Evolutionary conservation across 768 basidiomycete genomes (phyloP), one percentile per base, ranked within the genome.

Genomic region (Agrocybe pediades): DNA sequence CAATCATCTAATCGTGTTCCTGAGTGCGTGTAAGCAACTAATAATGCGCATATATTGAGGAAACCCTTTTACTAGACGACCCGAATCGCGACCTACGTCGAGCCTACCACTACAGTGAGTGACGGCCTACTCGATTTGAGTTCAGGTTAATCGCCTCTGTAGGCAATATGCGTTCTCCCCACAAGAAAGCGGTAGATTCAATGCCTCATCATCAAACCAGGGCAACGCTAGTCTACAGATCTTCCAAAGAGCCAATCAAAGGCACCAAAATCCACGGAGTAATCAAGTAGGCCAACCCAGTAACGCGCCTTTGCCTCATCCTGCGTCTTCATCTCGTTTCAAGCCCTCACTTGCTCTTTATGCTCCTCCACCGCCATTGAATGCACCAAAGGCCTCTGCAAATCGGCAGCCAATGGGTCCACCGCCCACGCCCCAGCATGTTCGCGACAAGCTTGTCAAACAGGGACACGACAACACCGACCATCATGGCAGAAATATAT

Each of bases 101-200:
- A 79, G 77, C 61, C 73, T 75, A 44, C 79, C 84, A 59, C 62
- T 68, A 40, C 71, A 83, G 85, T 84, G 70, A 40, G 51, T 49
- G 7, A 27, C 4, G 36, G 33, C 29, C 11, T 36, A 11, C 33
- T 13, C 25, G 19, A 43, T 23, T 42, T 16, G 17, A n/a, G 19
- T 19, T 15, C 30, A 36, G 60, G 50, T 24, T 21, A 48, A 47
- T 42, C 16, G 59, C 47, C 9, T 17, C 43, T 48, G 17, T 41
- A 92, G 90, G 54, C 82, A 87, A 68, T 92, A 84, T 65, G 81
- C 82, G n/a, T 91, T 87, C 65, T 71, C 66, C 4, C 79, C 79
- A 20, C 76, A 80, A 20, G 72, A 75, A 17, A 75, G 72, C 27
- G 66, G 75, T 40, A 79, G 75, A 53, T 66, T 64, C 47, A 74